Percentiles rank a stretch among this genome's conserved stretches.
Evolutionary conservation across 345 rosid species (phyloP).

Genomic region (Kernera saxatilis): DNA sequence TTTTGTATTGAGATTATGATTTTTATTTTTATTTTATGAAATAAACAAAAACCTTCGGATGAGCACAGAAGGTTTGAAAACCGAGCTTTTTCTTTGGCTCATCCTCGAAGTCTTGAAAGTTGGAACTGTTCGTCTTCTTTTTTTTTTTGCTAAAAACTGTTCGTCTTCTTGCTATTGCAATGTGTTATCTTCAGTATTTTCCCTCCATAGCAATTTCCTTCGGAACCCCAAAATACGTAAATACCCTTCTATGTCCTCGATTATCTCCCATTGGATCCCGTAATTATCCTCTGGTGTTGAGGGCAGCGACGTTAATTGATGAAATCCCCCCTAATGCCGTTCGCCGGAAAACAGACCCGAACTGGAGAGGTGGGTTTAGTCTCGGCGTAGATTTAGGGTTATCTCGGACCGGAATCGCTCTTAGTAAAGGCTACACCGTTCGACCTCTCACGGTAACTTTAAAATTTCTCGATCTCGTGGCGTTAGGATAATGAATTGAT

Average conservation of each 20-base stretch:
- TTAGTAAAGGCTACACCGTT: constrained; percentile 72
- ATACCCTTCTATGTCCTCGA: background rate
- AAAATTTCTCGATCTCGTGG: background rate
- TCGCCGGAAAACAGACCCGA: constrained; percentile 50
- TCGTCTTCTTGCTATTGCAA: constrained; percentile 4
- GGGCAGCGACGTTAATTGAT: constrained; percentile 31
- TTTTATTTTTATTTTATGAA: background rate
- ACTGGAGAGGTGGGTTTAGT: constrained; percentile 87
- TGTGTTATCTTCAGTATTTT: constrained; percentile 27
- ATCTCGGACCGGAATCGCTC: constrained; percentile 74
- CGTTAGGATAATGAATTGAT: background rate
- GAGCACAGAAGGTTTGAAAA: background rate
- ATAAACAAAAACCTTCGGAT: background rate
- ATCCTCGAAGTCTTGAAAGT: background rate
- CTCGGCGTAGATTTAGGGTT: constrained; percentile 81
- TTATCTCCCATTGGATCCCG: background rate
- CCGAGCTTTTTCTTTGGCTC: background rate
- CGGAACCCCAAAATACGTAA: constrained; percentile 10
- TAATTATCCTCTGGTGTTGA: background rate
- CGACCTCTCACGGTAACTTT: constrained; percentile 64
- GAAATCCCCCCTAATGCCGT: constrained; percentile 73
- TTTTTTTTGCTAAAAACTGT: no score
- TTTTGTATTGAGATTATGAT: background rate
- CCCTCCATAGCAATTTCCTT: background rate
- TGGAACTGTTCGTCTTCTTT: constrained; percentile 1